Percentiles rank a stretch among this genome's conserved stretches.
Evolutionary conservation across 768 basidiomycete species (phyloP).

Genomic region (Suillus brevipes): DNA sequence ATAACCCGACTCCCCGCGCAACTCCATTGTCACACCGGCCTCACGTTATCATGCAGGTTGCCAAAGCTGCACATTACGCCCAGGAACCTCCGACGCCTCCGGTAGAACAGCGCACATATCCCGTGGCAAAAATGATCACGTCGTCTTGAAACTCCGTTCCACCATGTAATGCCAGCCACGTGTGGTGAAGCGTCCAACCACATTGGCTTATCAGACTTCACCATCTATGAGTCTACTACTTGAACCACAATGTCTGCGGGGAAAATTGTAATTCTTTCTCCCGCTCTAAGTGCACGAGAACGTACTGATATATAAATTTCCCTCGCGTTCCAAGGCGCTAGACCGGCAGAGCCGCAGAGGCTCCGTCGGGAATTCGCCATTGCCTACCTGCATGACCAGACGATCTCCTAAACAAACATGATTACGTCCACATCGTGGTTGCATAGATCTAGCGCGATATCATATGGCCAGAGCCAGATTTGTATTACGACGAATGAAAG

Average conservation of each 20-base stretch:
- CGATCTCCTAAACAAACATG: constrained; percentile 15
- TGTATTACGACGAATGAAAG: constrained; percentile 54
- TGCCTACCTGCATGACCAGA: constrained; percentile 20
- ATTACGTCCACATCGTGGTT: constrained; percentile 30
- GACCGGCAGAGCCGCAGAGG: constrained; percentile 22
- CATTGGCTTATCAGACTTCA: constrained; percentile 45
- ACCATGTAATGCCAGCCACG: constrained; percentile 31
- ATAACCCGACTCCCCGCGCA: constrained; percentile 49
- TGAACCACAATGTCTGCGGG: constrained; percentile 37
- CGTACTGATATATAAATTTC: constrained; percentile 42
- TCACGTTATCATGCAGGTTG: constrained; percentile 40
- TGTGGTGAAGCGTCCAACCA: constrained; percentile 29
- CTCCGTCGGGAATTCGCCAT: constrained; percentile 26
- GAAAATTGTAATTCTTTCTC: background rate
- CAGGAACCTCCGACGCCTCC: background rate
- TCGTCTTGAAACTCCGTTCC: constrained; percentile 29
- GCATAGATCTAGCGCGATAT: constrained; percentile 38
- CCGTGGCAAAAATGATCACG: constrained; percentile 35
- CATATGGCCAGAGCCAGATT: constrained; percentile 44
- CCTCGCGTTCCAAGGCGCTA: constrained; percentile 31
- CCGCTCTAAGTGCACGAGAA: background rate
- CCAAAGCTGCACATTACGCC: constrained; percentile 39
- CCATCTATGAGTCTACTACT: constrained; percentile 48
- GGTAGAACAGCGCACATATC: constrained; percentile 20
- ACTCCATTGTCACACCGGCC: constrained; percentile 46